Evolutionary conservation across 306 rosid genomes (phyloP), one percentile per base, ranked within the genome.

Genomic region (Vigna reflexopilosa): DNA sequence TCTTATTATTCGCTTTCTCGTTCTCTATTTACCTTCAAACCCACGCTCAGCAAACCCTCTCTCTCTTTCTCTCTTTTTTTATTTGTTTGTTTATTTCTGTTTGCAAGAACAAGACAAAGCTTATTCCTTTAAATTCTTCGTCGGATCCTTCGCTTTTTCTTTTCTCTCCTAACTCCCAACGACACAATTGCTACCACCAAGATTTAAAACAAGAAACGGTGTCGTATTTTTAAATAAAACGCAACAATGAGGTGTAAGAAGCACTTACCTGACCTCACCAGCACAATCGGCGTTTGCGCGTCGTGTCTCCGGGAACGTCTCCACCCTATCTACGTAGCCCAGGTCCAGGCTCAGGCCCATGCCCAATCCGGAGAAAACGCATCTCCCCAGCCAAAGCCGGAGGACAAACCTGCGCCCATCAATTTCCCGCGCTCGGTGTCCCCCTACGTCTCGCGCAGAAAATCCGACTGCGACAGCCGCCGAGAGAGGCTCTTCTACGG

Each of bases 301-400:
- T 70, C 97, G 3, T 96, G 99, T 66, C 96, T 96, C 84, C 89
- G 97, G 3, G 94, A 96, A 10, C 97, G 98, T 15, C 89, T 95
- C 13, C 44, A 81, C 0, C 62, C 72, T 3, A n/a, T 87, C 42
- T 73, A 85, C 80, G 91, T 77, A 3, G 93, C 93, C 19, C 96
- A 89, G 65, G 85, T 77, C 38, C 87, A 85, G 20, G 87, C 84
- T 44, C 90, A 85, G 7, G 76, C 75, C 30, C 91, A 85, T 7
- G 6, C 20, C 59, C 4, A 17, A 8, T 9, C 12, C 0, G 24
- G 12, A 12, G 2, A 17, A 45, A 45, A 45, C 50, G 50, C 16
- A 0, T 45, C 50, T 45, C 50, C 13, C 3, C 14, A 0, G 30
- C 22, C 45, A 13, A 20, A 55, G 7, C 7, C 32, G 15, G 50